Conservation (phyloP, 2,329 filamentous ascomycete genomes). For the Hymenoscyphus scutula region DNA sequence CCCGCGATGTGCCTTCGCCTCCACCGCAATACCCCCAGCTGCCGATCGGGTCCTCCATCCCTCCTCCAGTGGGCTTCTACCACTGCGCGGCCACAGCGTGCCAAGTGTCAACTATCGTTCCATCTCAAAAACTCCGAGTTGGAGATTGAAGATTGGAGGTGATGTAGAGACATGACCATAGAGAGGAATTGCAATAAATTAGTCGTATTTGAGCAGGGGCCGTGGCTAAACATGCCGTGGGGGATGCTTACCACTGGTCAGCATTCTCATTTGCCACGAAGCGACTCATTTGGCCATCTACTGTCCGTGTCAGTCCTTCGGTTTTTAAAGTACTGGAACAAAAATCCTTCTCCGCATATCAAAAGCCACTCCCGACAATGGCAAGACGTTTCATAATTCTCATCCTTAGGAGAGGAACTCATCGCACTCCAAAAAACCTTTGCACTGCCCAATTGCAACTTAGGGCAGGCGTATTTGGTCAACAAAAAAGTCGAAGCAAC, state of each 20-base stretch:
- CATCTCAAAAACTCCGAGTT: background rate
- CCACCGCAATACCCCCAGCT: background rate
- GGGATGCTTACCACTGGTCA: conserved; percentile 3
- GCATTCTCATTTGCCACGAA: conserved; percentile 10
- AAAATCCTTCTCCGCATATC: background rate
- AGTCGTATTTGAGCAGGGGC: conserved; percentile 10
- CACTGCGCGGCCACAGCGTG: background rate
- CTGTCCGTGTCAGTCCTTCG: background rate
- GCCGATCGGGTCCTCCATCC: background rate
- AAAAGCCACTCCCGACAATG: background rate
- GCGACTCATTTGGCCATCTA: background rate
- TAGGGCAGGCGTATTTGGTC: conserved; percentile 1
- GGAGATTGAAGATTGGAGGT: background rate
- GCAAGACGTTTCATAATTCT: background rate
- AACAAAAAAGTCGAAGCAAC: background rate
- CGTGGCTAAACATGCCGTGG: conserved; percentile 9
- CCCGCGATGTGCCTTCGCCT: background rate
- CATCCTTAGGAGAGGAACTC: conserved; percentile 4
- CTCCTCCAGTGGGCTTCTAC: background rate
- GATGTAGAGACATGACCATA: background rate
- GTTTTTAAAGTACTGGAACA: background rate
- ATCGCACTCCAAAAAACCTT: background rate
- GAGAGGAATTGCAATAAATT: background rate
- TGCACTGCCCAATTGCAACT: conserved; percentile 10
- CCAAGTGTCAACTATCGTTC: background rate